Evolutionary conservation across 2,329 filamentous ascomycete species (phyloP), one percentile per base, ranked within the genome.

Genomic region (Penicillium verrucosum): DNA sequence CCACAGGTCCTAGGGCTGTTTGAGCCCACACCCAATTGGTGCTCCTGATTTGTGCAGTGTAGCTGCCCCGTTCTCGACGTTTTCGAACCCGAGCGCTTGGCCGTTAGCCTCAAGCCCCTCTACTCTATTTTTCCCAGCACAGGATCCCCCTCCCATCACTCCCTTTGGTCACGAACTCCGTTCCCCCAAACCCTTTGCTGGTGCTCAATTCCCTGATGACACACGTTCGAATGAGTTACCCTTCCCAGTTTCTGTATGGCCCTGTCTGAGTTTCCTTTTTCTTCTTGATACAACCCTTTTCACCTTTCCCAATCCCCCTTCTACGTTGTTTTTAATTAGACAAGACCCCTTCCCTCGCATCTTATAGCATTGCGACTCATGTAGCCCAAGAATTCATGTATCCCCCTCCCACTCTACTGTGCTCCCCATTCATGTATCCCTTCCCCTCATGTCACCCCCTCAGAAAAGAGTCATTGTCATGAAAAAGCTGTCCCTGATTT

Each of bases 341-440:
- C 70, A 67, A 70, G 70, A 63, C 62, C 65, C 64, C 60, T 52
- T 60, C 51, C 59, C 56, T 62, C 57, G 53, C 56, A 58, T 58
- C 42, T 42, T 66, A 67, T 68, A 72, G 66, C 70, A 66, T 71
- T 68, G 51, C 58, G 59, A 57, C 37, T 65, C 64, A 66, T 66
- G 64, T 66, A 66, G 63, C 64, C 64, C 64, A 51, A 61, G 62
- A 73, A 74, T 64, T 75, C 72, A 76, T 77, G 74, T 77, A 77
- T 61, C 67, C 64, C 64, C 61, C 25, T 41, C 49, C 46, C 38
- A 51, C 63, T 69, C 64, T 72, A 69, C 75, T 75, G 72, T 74
- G 73, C 65, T 60, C 65, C 61, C 58, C 50, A 40, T 48, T 54
- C 60, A 57, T 65, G 59, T 65, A 61, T 58, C 55, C 58, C 59